phyloP scores from a whole-genome alignment of 1,139 yeast species.

The Lodderomyces pseudojiufengensis region DNA sequence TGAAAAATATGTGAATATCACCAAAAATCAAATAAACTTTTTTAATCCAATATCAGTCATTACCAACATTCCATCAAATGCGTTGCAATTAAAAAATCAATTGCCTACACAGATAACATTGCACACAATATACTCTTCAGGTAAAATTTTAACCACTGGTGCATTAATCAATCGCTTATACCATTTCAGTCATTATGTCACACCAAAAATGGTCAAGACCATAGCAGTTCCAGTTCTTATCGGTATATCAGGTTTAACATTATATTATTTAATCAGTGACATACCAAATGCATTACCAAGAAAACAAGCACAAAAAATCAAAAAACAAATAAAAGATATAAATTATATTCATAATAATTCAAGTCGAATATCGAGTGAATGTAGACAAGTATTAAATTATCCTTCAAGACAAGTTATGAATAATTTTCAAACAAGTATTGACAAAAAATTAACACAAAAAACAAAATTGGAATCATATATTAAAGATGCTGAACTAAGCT shows the following conservation, averaged over 20 bases:
- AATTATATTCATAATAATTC: conserved; percentile 82
- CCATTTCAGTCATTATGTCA: conserved; percentile 24
- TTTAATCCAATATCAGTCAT: conserved; percentile 37
- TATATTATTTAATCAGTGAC: conserved; percentile 68
- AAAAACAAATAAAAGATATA: conserved; percentile 53
- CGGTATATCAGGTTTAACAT: conserved; percentile 54
- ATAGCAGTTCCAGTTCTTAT: conserved; percentile 46
- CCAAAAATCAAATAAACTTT: conserved; percentile 28
- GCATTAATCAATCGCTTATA: conserved; percentile 35
- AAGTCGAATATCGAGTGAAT: conserved; percentile 74
- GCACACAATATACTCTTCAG: conserved; percentile 44
- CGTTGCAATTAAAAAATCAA: conserved; percentile 31
- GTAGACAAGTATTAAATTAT: conserved; percentile 71
- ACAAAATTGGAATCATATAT: conserved; percentile 52
- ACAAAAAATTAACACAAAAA: conserved; percentile 58
- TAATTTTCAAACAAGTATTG: conserved; percentile 69
- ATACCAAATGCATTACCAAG: conserved; percentile 88
- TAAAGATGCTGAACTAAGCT: conserved; percentile 56
- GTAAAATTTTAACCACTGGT: conserved; percentile 41
- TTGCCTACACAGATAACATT: conserved; percentile 40
- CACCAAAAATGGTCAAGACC: conserved; percentile 30
- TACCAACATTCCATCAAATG: conserved; percentile 29
- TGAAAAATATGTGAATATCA: conserved; percentile 24
- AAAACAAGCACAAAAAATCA: conserved; percentile 72
- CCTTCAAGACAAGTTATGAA: conserved; percentile 84